phyloP scores from a whole-genome alignment of 2,329 filamentous ascomycete genomes.

The Fusarium piperis region DNA sequence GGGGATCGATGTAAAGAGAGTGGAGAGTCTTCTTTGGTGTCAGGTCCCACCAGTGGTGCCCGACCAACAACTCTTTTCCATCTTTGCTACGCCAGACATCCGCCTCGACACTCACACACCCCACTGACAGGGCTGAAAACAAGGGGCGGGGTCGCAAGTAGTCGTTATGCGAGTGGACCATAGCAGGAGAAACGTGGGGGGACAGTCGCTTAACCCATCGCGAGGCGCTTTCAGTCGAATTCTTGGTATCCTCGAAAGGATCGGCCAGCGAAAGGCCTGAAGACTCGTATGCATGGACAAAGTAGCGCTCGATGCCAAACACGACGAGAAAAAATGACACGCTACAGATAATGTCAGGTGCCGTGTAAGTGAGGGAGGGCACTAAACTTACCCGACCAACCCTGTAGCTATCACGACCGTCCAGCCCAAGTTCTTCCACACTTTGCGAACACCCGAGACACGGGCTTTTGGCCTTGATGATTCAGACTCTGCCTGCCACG shows the following conservation, averaged over 20 bases:
- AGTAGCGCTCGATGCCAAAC: conserved; percentile 22
- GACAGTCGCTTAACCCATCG: conserved; percentile 32
- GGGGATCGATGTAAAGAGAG: conserved; percentile 70
- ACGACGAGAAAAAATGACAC: conserved; percentile 19
- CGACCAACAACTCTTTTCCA: conserved; percentile 65
- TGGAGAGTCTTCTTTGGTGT: conserved; percentile 65
- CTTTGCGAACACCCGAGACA: background rate
- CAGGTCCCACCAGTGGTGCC: conserved; percentile 62
- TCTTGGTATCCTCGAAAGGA: conserved; percentile 11
- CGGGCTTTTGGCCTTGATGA: background rate
- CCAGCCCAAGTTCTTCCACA: conserved; percentile 2
- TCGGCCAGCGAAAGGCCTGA: conserved; percentile 23
- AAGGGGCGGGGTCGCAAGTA: conserved; percentile 72
- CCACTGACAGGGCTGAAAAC: conserved; percentile 67
- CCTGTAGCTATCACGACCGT: background rate
- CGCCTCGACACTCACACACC: conserved; percentile 72
- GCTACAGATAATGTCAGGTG: conserved; percentile 9
- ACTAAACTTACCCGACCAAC: conserved; percentile 20
- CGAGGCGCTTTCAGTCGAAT: conserved; percentile 19
- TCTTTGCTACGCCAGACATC: conserved; percentile 69
- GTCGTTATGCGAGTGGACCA: conserved; percentile 72
- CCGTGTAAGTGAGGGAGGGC: background rate
- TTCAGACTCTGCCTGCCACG: background rate
- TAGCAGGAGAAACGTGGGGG: conserved; percentile 25
- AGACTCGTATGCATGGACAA: conserved; percentile 23